Base-by-base conservation (phyloP, 2,329 filamentous ascomycete species). In the Fusarium nurragi region DNA sequence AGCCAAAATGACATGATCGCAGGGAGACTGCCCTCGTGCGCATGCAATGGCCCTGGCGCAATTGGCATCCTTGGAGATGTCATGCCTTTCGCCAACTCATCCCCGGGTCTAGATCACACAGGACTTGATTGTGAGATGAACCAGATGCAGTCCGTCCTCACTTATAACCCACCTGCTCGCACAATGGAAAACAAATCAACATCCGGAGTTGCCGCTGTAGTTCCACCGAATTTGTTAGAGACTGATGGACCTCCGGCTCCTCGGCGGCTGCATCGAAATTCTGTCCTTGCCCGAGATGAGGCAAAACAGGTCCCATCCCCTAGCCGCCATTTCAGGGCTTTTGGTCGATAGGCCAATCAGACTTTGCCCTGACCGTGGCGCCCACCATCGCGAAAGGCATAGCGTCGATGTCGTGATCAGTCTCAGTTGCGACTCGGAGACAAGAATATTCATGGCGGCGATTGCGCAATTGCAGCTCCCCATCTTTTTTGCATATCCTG, bases 351-450 rank as follows among this genome's bases (percentile, higher is more conserved):
- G 57, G 45, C 77, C 78, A 81, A 79, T 80, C 74, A 78, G 60
- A 47, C 55, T 54, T 48, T 65, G 64, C 53, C 54, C 32, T 53
- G 58, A 56, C 28, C 59, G 54, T 56, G 60, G 65, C 57, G 59
- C 47, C 55, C 63, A 71, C 68, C 74, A 77, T 80, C 78, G 78
- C 79, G 79, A 81, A 79, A 79, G 80, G 75, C 63, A 77, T 83
- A 81, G 80, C 80, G 80, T 77, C 76, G 80, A 83, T 83, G 81
- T 82, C 80, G 81, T 82, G 80, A 82, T 83, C 77, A 74, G 70
- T 77, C 74, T 73, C 72, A 73, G 71, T 74, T 72, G 61, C 69
- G 72, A 70, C 71, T 68, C 60, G 55, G 53, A 71, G 65, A 66
- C 61, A 64, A 68, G 67, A 67, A 64, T 71, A 62, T 68, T 73